Evolutionary conservation across 257 asterid species (phyloP).

Genomic region (Solanum verrucosum): DNA sequence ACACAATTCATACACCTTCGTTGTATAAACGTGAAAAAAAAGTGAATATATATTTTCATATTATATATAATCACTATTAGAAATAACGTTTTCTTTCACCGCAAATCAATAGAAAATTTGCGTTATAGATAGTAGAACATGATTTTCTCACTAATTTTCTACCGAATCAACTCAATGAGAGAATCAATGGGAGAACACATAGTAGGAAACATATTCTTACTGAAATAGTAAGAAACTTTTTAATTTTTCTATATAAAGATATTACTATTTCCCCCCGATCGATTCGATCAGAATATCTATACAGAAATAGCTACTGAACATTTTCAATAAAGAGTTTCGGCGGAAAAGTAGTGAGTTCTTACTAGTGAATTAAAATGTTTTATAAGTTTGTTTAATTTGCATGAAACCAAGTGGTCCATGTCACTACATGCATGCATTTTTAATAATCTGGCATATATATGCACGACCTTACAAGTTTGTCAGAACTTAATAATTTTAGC

Average conservation of each 20-base stretch:
- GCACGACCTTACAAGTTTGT: rapidly evolving
- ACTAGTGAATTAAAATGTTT: background rate
- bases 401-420: background rate
- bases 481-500: rapidly evolving
- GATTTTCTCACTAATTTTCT: background rate
- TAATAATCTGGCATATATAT: background rate
- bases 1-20: background rate
- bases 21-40: background rate
- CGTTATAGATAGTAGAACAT: too few species aligned
- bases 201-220: background rate
- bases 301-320: background rate
- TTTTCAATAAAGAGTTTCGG: too few species aligned
- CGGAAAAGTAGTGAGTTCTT: too few species aligned
- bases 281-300: background rate
- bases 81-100: too few species aligned
- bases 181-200: too few species aligned
- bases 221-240: too few species aligned
- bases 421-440: background rate
- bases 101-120: background rate
- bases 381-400: background rate
- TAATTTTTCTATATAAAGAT: background rate
- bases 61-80: background rate
- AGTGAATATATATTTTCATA: background rate
- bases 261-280: background rate
- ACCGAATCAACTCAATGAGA: background rate